These are phyloP conservation scores for Didymella glomerata DNA, from an alignment of 2,329 filamentous ascomycete species.

Conservation along the genomic window DNA sequence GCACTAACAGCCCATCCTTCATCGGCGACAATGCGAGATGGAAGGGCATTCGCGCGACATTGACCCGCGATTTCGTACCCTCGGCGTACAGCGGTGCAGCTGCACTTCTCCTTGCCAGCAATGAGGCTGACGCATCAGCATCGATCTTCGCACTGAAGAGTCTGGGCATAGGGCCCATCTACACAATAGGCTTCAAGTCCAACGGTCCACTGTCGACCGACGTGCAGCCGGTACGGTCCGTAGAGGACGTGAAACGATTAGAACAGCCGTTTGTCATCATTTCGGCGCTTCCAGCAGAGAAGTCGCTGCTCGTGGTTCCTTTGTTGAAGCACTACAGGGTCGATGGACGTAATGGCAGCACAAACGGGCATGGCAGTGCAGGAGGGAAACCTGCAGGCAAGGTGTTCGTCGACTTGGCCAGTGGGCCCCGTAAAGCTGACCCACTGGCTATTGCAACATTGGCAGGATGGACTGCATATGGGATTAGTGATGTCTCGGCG, in stretches of 20 bases:
- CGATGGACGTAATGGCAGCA: slow-evolving; percentile 52
- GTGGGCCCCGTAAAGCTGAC: slow-evolving; percentile 71
- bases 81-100: slow-evolving; percentile 80
- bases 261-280: slow-evolving; percentile 84
- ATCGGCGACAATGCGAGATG: slow-evolving; percentile 84
- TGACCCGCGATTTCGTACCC: slow-evolving; percentile 82
- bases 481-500: slow-evolving; percentile 79
- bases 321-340: slow-evolving; percentile 74
- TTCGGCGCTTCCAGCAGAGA: slow-evolving; percentile 79
- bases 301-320: slow-evolving; percentile 79
- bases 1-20: slow-evolving; percentile 56
- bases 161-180: slow-evolving; percentile 78
- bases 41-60: slow-evolving; percentile 83
- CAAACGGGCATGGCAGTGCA: slow-evolving; percentile 27
- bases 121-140: slow-evolving; percentile 77
- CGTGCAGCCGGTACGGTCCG: slow-evolving; percentile 70
- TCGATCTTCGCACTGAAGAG: slow-evolving; percentile 81
- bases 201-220: slow-evolving; percentile 68
- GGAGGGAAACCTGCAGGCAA: slow-evolving; percentile 58
- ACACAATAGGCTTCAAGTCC: slow-evolving; percentile 80
- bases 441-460: slow-evolving; percentile 74
- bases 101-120: slow-evolving; percentile 77
- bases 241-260: slow-evolving; percentile 82
- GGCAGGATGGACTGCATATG: slow-evolving; percentile 81
- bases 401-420: slow-evolving; percentile 82